Conservation (phyloP, 2,329 filamentous ascomycete genomes). For the Fusarium scirpi region DNA sequence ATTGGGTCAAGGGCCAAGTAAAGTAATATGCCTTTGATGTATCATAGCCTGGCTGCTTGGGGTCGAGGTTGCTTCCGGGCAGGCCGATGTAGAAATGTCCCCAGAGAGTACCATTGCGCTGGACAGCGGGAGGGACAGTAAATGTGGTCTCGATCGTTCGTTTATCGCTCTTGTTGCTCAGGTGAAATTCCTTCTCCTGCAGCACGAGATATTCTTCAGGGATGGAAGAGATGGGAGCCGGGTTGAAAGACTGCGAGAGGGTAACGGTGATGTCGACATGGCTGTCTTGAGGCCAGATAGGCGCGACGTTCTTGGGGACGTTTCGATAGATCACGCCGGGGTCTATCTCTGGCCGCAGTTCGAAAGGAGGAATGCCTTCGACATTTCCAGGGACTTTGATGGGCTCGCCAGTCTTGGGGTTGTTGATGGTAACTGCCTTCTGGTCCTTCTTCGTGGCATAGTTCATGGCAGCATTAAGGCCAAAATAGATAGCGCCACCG, state of each 20-base stretch:
- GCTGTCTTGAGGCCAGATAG: constrained; percentile 87
- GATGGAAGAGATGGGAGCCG: constrained; percentile 74
- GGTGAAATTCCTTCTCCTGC: constrained; percentile 81
- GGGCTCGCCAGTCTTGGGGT: constrained; percentile 62
- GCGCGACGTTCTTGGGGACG: constrained; percentile 78
- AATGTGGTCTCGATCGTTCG: constrained; percentile 83
- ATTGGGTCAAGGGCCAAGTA: constrained; percentile 85
- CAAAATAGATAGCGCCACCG: constrained; percentile 68
- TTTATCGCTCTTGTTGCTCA: constrained; percentile 83
- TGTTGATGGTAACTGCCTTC: constrained; percentile 60
- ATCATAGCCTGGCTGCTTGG: constrained; percentile 78
- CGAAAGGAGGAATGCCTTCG: constrained; percentile 72
- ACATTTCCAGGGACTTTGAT: constrained; percentile 67
- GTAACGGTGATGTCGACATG: constrained; percentile 87
- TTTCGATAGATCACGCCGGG: constrained; percentile 72
- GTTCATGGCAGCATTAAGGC: constrained; percentile 68
- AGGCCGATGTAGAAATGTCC: constrained; percentile 93
- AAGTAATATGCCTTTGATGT: constrained; percentile 84
- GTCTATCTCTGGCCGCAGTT: constrained; percentile 67
- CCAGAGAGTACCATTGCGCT: constrained; percentile 93
- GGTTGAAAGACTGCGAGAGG: constrained; percentile 79
- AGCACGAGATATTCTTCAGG: constrained; percentile 78
- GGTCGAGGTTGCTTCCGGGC: constrained; percentile 80
- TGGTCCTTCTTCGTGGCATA: constrained; percentile 64
- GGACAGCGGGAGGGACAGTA: constrained; percentile 79